These are phyloP conservation scores for Tylopilus subfusipes DNA, from an alignment of 768 basidiomycete species.

Conservation along the genomic window DNA sequence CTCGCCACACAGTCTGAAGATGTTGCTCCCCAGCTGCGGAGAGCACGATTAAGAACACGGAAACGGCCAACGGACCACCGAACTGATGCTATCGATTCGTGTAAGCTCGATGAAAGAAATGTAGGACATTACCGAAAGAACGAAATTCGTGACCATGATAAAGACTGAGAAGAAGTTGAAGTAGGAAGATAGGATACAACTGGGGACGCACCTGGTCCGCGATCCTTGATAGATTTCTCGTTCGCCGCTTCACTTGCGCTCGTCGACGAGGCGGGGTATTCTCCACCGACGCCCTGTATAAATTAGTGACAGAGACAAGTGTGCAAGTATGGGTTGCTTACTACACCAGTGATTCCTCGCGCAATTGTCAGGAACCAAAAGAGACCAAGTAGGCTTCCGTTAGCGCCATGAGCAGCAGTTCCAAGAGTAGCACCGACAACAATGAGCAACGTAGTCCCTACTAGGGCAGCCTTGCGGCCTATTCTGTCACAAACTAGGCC, in stretches of 20 bases:
- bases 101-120: background rate
- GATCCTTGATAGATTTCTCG: conserved; percentile 54
- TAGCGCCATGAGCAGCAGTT: conserved; percentile 62
- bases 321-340: conserved; percentile 27
- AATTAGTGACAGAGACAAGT: conserved; percentile 1
- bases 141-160: conserved; percentile 74
- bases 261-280: conserved; percentile 72
- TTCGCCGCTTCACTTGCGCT: conserved; percentile 72
- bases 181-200: background rate
- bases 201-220: conserved; percentile 51
- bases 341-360: conserved; percentile 66
- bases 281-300: conserved; percentile 64
- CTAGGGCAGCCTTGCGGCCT: conserved; percentile 74
- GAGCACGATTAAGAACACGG: conserved; percentile 64
- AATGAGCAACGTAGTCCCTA: conserved; percentile 64
- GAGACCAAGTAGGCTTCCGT: conserved; percentile 53
- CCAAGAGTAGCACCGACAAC: conserved; percentile 65
- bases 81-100: conserved; percentile 40
- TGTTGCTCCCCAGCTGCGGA: conserved; percentile 62
- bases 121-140: conserved; percentile 47
- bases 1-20: conserved; percentile 63
- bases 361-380: conserved; percentile 77
- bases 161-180: conserved; percentile 42
- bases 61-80: conserved; percentile 63
- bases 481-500: conserved; percentile 70